Evolutionary conservation across 345 rosid species (phyloP).

Genomic region (Citrus australasica): DNA sequence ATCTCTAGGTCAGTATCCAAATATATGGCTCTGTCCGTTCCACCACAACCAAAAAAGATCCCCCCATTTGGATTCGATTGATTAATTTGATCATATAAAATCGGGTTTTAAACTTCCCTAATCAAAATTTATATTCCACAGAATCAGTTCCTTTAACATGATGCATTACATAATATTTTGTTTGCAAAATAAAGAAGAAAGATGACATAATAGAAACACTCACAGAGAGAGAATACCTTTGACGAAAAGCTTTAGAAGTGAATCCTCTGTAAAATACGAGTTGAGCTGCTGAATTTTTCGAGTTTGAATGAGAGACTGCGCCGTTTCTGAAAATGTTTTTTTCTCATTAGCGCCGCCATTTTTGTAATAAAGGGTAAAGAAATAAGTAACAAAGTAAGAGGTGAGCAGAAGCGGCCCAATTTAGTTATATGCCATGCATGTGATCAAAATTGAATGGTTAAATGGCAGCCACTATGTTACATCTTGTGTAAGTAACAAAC

Average conservation of each 20-base stretch:
- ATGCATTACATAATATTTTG: too few relatives aligned
- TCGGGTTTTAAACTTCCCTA: background rate
- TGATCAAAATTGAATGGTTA: too few relatives aligned
- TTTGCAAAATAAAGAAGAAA: too few relatives aligned
- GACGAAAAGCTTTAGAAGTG: slow-evolving; percentile 33
- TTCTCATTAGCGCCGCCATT: slow-evolving; percentile 25
- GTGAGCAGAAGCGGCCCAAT: too few relatives aligned
- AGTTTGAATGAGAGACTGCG: background rate
- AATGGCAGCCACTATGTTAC: too few relatives aligned
- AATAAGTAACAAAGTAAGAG: too few relatives aligned
- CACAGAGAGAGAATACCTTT: slow-evolving; percentile 19
- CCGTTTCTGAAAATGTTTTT: slow-evolving; percentile 2
- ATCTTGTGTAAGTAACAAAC: too few relatives aligned
- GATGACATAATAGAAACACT: too few relatives aligned
- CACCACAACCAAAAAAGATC: background rate
- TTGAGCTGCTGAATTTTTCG: slow-evolving; percentile 4
- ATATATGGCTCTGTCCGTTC: background rate
- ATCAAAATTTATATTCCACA: background rate
- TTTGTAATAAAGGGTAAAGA: too few relatives aligned
- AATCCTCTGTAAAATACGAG: slow-evolving; percentile 25
- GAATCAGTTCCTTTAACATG: background rate
- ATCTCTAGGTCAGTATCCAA: background rate
- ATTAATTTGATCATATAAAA: background rate
- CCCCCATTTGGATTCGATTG: background rate
- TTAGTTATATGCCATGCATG: too few relatives aligned